These are phyloP conservation scores for Nigrospora oryzae DNA, from an alignment of 2,329 filamentous ascomycete genomes.

Conservation along the genomic window DNA sequence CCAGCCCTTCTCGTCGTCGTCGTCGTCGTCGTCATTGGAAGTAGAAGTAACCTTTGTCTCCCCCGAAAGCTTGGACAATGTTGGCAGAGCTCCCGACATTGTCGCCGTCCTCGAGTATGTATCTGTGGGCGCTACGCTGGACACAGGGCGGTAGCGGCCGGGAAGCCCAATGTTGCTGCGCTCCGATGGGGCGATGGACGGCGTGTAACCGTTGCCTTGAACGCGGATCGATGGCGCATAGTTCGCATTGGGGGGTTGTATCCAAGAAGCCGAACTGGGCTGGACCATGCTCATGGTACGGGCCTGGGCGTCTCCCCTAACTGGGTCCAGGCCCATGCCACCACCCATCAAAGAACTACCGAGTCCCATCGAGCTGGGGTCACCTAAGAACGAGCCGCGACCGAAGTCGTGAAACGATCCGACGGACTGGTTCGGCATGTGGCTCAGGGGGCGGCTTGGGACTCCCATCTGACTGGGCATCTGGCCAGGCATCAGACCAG, in stretches of 20 bases:
- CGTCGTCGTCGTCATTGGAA: constrained; percentile 39
- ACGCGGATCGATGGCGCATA: constrained; percentile 42
- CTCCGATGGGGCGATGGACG: constrained; percentile 92
- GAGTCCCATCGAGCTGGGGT: constrained; percentile 22
- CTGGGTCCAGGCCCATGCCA: constrained; percentile 31
- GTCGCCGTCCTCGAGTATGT: constrained; percentile 27
- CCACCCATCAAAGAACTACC: constrained; percentile 14
- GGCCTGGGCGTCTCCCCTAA: constrained; percentile 35
- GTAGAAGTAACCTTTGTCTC: constrained; percentile 31
- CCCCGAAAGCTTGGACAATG: constrained; percentile 26
- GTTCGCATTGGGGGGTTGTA: constrained; percentile 33
- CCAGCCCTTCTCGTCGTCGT: constrained; percentile 62
- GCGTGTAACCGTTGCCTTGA: constrained; percentile 59
- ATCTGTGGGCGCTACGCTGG: constrained; percentile 42
- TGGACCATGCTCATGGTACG: constrained; percentile 82
- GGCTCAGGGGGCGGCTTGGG: constrained; percentile 21
- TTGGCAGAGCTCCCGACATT: constrained; percentile 32
- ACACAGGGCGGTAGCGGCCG: constrained; percentile 84
- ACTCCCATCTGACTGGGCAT: constrained; percentile 10
- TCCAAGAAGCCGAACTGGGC: constrained; percentile 52
- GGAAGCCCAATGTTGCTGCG: constrained; percentile 89
- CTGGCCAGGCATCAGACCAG: constrained; percentile 11
- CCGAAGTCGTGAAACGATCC: constrained; percentile 27
- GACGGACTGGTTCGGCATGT: constrained; percentile 33
- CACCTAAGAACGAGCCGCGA: constrained; percentile 20